A percentile compares a stretch with the other conserved stretches of the same genome.
These are phyloP conservation scores for Rickenella mellea DNA, from an alignment of 768 basidiomycete genomes.

Conservation along the genomic window DNA sequence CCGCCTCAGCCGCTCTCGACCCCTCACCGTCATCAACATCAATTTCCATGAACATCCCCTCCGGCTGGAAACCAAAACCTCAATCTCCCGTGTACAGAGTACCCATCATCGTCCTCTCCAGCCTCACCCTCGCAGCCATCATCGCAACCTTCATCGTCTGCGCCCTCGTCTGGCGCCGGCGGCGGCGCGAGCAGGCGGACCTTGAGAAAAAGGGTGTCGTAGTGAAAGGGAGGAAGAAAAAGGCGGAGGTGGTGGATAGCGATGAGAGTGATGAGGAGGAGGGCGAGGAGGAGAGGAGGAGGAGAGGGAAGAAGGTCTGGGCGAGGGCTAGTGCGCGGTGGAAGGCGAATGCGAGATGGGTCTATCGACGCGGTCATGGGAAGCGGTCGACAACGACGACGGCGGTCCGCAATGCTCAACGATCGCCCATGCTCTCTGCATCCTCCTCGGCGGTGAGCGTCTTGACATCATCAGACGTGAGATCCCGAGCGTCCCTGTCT, in stretches of 20 bases:
- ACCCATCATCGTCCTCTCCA: constrained; percentile 35
- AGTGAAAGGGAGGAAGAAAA: constrained; percentile 24
- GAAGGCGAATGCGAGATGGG: constrained; percentile 51
- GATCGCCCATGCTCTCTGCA: too few species aligned
- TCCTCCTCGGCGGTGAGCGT: too few species aligned
- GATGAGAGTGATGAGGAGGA: constrained; percentile 24
- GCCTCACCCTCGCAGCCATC: constrained; percentile 50
- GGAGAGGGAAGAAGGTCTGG: constrained; percentile 43
- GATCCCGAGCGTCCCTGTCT: too few species aligned
- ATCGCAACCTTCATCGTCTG: constrained; percentile 54
- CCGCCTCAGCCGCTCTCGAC: background rate
- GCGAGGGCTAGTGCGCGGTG: constrained; percentile 57
- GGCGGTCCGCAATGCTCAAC: too few species aligned
- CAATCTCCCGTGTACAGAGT: constrained; percentile 2
- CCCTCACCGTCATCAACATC: constrained; percentile 2
- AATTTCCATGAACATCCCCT: constrained; percentile 8
- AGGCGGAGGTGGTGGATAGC: constrained; percentile 19
- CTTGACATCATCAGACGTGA: too few species aligned
- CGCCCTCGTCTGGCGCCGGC: constrained; percentile 53
- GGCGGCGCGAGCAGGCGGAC: constrained; percentile 31
- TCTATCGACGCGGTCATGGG: constrained; percentile 50
- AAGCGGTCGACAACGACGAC: too few species aligned
- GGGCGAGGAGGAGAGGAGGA: constrained; percentile 22
- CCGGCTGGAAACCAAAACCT: constrained; percentile 11
- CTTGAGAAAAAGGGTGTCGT: constrained; percentile 34